Conservation (phyloP, 768 basidiomycete species). For the Gloeostereum incarnatum region DNA sequence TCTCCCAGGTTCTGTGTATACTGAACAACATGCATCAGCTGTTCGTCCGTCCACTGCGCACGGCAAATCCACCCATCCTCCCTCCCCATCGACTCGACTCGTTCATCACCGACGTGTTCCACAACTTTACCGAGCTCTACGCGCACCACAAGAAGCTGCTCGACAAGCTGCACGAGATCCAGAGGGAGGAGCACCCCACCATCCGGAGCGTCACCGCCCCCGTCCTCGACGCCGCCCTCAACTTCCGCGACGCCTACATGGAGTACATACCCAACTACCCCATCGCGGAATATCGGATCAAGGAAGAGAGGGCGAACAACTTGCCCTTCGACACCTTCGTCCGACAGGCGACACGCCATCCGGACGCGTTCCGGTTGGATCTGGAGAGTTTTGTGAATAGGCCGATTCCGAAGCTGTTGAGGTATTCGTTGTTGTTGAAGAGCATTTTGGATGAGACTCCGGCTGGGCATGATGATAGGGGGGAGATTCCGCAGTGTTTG, state of each 20-base stretch:
- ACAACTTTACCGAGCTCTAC: constrained; percentile 75
- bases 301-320: constrained; percentile 81
- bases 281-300: constrained; percentile 79
- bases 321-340: constrained; percentile 72
- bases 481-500: constrained; percentile 76
- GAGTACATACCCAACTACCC: constrained; percentile 90
- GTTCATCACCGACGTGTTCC: constrained; percentile 84
- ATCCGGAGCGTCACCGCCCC: constrained; percentile 78
- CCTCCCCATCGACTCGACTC: constrained; percentile 55
- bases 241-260: constrained; percentile 89
- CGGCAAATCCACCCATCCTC: constrained; percentile 74
- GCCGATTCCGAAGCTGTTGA: constrained; percentile 81
- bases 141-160: constrained; percentile 70
- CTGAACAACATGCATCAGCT: constrained; percentile 38
- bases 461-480: constrained; percentile 67
- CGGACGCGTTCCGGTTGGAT: constrained; percentile 74
- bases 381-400: constrained; percentile 92
- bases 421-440: constrained; percentile 81
- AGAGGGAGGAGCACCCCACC: constrained; percentile 78
- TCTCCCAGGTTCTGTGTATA: neutral
- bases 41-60: constrained; percentile 69
- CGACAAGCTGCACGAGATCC: constrained; percentile 75
- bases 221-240: constrained; percentile 81
- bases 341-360: constrained; percentile 49
- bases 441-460: constrained; percentile 72